Base-by-base conservation (phyloP, 768 basidiomycete genomes). In the Phylloporus sp. region DNA sequence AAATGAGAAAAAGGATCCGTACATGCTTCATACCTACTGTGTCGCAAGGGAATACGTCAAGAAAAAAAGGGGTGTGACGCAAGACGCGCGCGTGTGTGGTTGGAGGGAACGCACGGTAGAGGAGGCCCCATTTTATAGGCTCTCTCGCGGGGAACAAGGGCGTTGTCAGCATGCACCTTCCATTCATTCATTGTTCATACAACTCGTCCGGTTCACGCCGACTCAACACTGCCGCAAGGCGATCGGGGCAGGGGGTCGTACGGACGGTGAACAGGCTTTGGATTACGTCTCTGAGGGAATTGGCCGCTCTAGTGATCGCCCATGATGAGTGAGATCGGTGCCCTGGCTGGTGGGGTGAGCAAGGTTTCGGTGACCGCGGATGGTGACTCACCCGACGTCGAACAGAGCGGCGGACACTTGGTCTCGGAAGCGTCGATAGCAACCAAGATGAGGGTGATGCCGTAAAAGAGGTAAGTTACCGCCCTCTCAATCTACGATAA, bases 231-330 rank as follows among this genome's bases (percentile, higher is more conserved):
- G 35, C 52, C 53, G 45, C 40, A 36, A 55, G 50, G 55, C 40
- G 59, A 66, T 59, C 50, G 59, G 54, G 64, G 50, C 46, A 35
- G 27, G 50, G 45, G 54, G 53, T 39, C 36, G 31, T 41, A 29
- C 39, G 16, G 27, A n/a, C 24, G 29, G 20, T 22, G 45, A 44
- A 42, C 11, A 42, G 13, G 20, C 20, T 18, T 10, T 11, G 23
- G 12, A 50, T 60, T 56, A 61, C 54, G 58, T 60, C 54, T 51
- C 24, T n/a, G 36, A 44, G 23, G 6, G 51, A 10, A 22, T 38
- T 45, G 51, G 8, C 7, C 16, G 26, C 16, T 3, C 29, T 27
- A 7, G 27, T 23, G 48, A 40, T 48, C 57, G n/a, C 16, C 27
- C 34, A 13, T 9, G 43, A 39, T 50, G 35, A 27, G 49, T 35